Evolutionary conservation across 1,284 basidiomycete species (phyloP), one percentile per base, ranked within the genome.

Genomic region (Moesziomyces sp.): DNA sequence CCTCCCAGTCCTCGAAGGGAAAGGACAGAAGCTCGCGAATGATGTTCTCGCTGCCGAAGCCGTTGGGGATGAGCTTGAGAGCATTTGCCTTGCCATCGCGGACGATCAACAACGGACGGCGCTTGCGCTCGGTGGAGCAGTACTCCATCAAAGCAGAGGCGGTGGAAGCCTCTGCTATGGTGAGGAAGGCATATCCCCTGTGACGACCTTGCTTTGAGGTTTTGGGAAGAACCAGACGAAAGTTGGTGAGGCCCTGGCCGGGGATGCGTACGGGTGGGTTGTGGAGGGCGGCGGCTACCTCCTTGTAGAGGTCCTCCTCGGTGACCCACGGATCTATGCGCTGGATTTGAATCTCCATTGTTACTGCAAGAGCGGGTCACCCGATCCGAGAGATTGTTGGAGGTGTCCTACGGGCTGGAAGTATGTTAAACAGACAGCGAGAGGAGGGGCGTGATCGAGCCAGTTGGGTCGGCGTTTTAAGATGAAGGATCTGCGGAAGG

Each of bases 81-180:
- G 53, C 48, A 28, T 54, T 58, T 35, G 40, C 30, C 16, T 24
- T 38, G 14, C 45, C 52, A 45, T 62, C 52, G 23, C 56, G 46
- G 13, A 43, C n/a, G 6, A 71, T 23, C 18, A 43, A 28, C 24
- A 70, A 48, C 0, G 68, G 57, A 7, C 52, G 42, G 10, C 40
- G 18, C 4, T 28, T 60, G 16, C 46, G 28, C 5, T 48, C 35
- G 23, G 38, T 47, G 13, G 46, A 44, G 52, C 51, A 66, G 45
- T 53, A 58, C 10, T 58, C 35, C 1, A 66, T 45, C 21, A 66
- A 66, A 9, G 58, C 45, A 6, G 54, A 38, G 19, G 58, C 68
- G 21, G 68, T 71, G 7, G 68, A 66, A 3, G 46, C 46, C 43
- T 71, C 68, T 16, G 58, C 62, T 19, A 71, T 61, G 14, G 62